These are phyloP conservation scores for Isoetes taiwanensis DNA, from an alignment of 75 land plant species.

Conservation along the genomic window DNA sequence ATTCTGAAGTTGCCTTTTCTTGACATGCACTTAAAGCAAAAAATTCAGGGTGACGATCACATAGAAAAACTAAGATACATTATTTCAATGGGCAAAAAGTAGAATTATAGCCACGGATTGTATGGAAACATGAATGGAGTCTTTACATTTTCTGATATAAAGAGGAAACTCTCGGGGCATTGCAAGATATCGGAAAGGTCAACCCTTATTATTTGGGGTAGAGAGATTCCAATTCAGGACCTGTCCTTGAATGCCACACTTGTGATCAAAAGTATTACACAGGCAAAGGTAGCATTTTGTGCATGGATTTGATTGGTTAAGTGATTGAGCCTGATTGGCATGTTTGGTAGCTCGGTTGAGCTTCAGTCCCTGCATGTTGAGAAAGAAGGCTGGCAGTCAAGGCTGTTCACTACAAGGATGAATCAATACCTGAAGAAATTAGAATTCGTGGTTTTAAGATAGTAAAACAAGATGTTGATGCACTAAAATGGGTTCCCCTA, in stretches of 20 bases:
- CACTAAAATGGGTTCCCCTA: too few relatives aligned
- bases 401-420: slow-evolving; percentile 41
- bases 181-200: slow-evolving; percentile 58
- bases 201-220: slow-evolving; percentile 52
- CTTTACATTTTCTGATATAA: slow-evolving; percentile 55
- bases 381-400: slow-evolving; percentile 65
- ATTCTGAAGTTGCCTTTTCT: too few relatives aligned
- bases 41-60: too few relatives aligned
- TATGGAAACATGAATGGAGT: slow-evolving; percentile 93
- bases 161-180: slow-evolving; percentile 37
- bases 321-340: too few relatives aligned
- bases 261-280: slow-evolving; percentile 32
- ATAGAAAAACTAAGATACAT: too few relatives aligned
- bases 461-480: slow-evolving; percentile 41
- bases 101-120: slow-evolving; percentile 88
- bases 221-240: slow-evolving; percentile 32
- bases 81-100: slow-evolving; percentile 82
- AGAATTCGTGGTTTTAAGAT: slow-evolving; percentile 70
- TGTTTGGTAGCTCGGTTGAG: too few relatives aligned
- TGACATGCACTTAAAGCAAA: too few relatives aligned
- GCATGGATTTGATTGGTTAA: too few relatives aligned
- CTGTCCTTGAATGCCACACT: slow-evolving; percentile 69
- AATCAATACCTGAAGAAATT: slow-evolving; percentile 47
- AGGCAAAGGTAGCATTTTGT: slow-evolving; percentile 63
- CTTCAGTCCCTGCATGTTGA: slow-evolving; percentile 29